Evolutionary conservation across 192 early-diverging fungal genomes (phyloP), one percentile per base, ranked within the genome.

Genomic region (Coemansia sp.): DNA sequence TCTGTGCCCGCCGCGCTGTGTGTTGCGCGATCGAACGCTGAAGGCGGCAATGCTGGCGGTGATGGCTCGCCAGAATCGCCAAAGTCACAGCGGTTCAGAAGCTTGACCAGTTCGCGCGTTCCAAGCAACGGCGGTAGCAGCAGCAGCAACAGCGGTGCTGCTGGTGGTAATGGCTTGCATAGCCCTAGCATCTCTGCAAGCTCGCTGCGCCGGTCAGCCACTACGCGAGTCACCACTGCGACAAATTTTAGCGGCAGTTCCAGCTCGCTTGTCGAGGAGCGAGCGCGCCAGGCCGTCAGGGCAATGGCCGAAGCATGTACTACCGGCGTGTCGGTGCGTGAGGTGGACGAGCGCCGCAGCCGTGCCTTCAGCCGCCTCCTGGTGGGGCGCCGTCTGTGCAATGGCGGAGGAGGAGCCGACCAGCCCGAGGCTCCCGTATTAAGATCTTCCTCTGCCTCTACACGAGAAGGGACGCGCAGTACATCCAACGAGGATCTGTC

Each of bases 251-350:
- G 65, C 10, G 57, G 20, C 11, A 63, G 37, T 34, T 43, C 46
- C 5, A 63, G 21, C 9, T 35, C 36, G 35, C 63, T 75, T 21
- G 68, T 72, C 9, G 78, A 81, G 43, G 71, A 71, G 62, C 68
- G 78, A 9, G 78, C 78, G n/a, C 78, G 78, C 6, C 62, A 73
- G 0, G 78, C 78, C 1, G 73, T 73, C 26, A 59, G 59, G 56
- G 78, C 78, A 0, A 81, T 81, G 78, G 78, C 78, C 36, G 78
- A 70, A 37, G 73, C 78, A 0, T 68, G 63, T 56, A 76, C 78
- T 16, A 81, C 78, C 16, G 78, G 78, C 6, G 59, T 81, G 4
- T 71, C 66, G 6, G 63, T 76, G 23, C 78, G 73, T 14, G 70
- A 76, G 56, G 69, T 70, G 3, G 73, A 65, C 56, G 67, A 73